Percentiles rank a stretch among this genome's conserved stretches.
Evolutionary conservation across 805 yeast species (phyloP).

Genomic region (Candida boleticola): DNA sequence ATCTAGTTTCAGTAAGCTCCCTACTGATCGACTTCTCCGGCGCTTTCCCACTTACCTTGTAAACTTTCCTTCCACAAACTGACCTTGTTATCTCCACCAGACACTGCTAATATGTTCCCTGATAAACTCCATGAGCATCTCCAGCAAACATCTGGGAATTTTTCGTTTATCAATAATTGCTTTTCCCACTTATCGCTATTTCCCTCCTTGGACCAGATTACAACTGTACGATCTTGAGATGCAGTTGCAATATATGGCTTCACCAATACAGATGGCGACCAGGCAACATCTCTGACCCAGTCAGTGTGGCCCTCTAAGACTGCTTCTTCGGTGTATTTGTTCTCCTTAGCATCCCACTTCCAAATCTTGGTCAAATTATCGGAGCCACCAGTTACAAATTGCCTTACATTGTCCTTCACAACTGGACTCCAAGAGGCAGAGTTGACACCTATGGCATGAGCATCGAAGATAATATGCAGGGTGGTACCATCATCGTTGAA

Average conservation of each 20-base stretch:
- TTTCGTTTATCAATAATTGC: slow-evolving; percentile 67
- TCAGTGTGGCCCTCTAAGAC: slow-evolving; percentile 87
- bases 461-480: slow-evolving; percentile 60
- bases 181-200: slow-evolving; percentile 74
- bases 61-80: slow-evolving; percentile 95
- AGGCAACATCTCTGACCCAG: slow-evolving; percentile 98
- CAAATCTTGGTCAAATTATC: slow-evolving; percentile 93
- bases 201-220: slow-evolving; percentile 88
- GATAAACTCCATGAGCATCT: slow-evolving; percentile 96
- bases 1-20: no score
- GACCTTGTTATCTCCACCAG: slow-evolving; percentile 95
- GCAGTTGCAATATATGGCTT: slow-evolving; percentile 93
- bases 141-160: slow-evolving; percentile 97
- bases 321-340: slow-evolving; percentile 69
- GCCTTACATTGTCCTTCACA: slow-evolving; percentile 44
- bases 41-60: slow-evolving; percentile 92
- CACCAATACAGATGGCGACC: slow-evolving; percentile 91
- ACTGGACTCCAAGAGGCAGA: slow-evolving; percentile 94
- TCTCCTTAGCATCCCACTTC: slow-evolving; percentile 58
- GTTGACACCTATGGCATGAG: slow-evolving; percentile 93
- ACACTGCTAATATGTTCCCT: slow-evolving; percentile 91
- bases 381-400: slow-evolving; percentile 92
- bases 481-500: slow-evolving; percentile 86
- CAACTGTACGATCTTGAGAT: slow-evolving; percentile 92
- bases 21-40: slow-evolving; percentile 91